These are phyloP conservation scores for Myriangium duriaei DNA, from an alignment of 2,329 filamentous ascomycete species.

Conservation along the genomic window DNA sequence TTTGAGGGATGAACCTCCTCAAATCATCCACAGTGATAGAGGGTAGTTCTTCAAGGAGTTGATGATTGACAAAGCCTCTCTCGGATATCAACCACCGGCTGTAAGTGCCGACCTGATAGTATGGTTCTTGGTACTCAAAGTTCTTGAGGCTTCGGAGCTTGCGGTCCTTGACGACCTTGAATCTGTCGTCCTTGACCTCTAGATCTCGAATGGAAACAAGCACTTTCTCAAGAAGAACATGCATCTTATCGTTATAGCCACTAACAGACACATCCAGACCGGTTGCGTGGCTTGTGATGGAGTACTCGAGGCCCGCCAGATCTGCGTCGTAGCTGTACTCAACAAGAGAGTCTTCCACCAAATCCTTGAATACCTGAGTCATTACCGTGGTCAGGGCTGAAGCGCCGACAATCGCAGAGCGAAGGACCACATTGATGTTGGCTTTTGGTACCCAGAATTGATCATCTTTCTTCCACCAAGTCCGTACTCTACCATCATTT, in stretches of 20 bases:
- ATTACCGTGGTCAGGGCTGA: slow-evolving; percentile 70
- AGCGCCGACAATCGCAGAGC: slow-evolving; percentile 65
- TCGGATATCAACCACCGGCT: slow-evolving; percentile 69
- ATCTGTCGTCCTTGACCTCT: slow-evolving; percentile 73
- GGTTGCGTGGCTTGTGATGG: slow-evolving; percentile 56
- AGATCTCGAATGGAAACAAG: slow-evolving; percentile 72
- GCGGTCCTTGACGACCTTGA: slow-evolving; percentile 82
- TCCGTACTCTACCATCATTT: slow-evolving; percentile 65
- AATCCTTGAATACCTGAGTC: slow-evolving; percentile 65
- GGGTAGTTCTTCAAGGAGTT: slow-evolving; percentile 65
- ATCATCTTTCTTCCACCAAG: slow-evolving; percentile 98
- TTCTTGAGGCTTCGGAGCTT: slow-evolving; percentile 67
- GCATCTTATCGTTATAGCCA: slow-evolving; percentile 94
- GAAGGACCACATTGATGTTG: slow-evolving; percentile 67
- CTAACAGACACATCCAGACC: slow-evolving; percentile 69
- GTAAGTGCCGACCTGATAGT: slow-evolving; percentile 75
- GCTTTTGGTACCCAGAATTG: slow-evolving; percentile 97
- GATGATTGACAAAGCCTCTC: slow-evolving; percentile 64
- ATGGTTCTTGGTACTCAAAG: slow-evolving; percentile 77
- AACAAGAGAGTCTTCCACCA: slow-evolving; percentile 77
- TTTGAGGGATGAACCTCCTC: slow-evolving; percentile 62
- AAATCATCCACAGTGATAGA: slow-evolving; percentile 63
- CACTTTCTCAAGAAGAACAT: slow-evolving; percentile 81
- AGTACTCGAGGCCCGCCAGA: slow-evolving; percentile 76
- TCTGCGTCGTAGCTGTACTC: slow-evolving; percentile 96